Base-by-base conservation (phyloP, 495 filamentous ascomycete genomes). In the Hypoxylon fuscum region DNA sequence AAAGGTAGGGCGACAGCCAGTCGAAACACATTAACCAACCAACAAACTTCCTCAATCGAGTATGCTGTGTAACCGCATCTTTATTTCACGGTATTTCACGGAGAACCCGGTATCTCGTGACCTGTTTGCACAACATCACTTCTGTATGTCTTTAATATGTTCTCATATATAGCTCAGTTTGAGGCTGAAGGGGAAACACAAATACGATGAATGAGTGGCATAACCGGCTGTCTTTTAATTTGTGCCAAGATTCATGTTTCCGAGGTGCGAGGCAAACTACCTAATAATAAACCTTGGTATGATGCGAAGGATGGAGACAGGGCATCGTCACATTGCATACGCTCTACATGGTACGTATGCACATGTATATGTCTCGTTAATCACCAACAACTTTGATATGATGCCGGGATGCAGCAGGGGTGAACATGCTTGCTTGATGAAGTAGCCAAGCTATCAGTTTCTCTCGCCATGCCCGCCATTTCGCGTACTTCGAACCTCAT, bases 301-400 rank as follows among this genome's bases (percentile, higher is more conserved):
- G 22, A 11, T 48, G 42, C 47, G 37, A 31, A 38, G 1, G 34
- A 37, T 6, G 15, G 34, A 37, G 15, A 15, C 7, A 44, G 21
- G 49, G 25, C 42, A 22, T 38, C 34, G 48, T 60, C 44, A 54
- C 58, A 61, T 47, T 54, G 58, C 49, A 55, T 62, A 23, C 20
- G 20, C n/a, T n/a, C n/a, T 53, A 61, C 41, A 43, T 27, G 10
- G 14, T 18, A 43, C 20, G 9, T 42, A 22, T 40, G 20, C 46
- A 37, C 23, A 55, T 49, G 51, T 38, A 27, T 43, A 21, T 46
- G 12, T 14, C 35, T 62, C n/a, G 38, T 43, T 23, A 53, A 41
- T 47, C 35, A 31, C 41, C 40, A 37, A 59, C 11, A 29, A 43
- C 10, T 3, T 12, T 23, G 41, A 43, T 43, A 25, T 25, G 41